These are phyloP conservation scores for Fraxinus velutina DNA, from an alignment of 305 asterid genomes.

Conservation along the genomic window DNA sequence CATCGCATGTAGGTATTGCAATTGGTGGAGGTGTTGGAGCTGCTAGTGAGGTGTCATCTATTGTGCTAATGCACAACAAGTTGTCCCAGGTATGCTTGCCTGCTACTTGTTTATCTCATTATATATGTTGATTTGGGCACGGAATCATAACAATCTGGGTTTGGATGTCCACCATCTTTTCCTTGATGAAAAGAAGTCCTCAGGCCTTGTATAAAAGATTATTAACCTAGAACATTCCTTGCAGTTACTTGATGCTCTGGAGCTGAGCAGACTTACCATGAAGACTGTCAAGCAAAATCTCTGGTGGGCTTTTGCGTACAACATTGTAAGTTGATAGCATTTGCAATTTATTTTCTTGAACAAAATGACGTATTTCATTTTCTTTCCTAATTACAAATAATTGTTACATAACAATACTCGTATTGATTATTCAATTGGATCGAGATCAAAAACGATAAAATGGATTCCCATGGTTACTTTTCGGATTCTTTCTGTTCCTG, in stretches of 20 bases:
- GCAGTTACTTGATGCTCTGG: slow-evolving; percentile 95
- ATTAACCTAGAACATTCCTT: slow-evolving; percentile 9
- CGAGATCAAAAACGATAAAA: not conserved
- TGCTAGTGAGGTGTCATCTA: slow-evolving; percentile 93
- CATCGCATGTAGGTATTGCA: slow-evolving; percentile 91
- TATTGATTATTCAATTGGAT: not conserved
- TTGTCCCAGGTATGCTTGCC: slow-evolving; percentile 68
- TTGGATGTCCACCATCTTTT: not conserved
- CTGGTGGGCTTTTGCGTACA: slow-evolving; percentile 99
- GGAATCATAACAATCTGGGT: not conserved
- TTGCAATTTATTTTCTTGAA: slow-evolving; percentile 20
- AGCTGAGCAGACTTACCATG: slow-evolving; percentile 94
- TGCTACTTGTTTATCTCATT: not conserved
- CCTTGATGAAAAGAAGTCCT: not conserved
- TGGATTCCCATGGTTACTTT: not conserved
- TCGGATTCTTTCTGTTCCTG: not conserved
- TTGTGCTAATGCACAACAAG: slow-evolving; percentile 90
- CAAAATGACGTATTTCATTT: not conserved
- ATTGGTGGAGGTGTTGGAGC: slow-evolving; percentile 96
- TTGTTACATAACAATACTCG: not conserved
- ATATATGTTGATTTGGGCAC: not conserved
- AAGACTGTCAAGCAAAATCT: slow-evolving; percentile 93
- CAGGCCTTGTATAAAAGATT: not conserved
- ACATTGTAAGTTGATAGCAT: slow-evolving; percentile 63
- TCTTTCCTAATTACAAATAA: not conserved